A percentile compares a stretch with the other conserved stretches of the same genome.
Conservation (phyloP, 257 asterid species). For the Ophiorrhiza pumila region DNA sequence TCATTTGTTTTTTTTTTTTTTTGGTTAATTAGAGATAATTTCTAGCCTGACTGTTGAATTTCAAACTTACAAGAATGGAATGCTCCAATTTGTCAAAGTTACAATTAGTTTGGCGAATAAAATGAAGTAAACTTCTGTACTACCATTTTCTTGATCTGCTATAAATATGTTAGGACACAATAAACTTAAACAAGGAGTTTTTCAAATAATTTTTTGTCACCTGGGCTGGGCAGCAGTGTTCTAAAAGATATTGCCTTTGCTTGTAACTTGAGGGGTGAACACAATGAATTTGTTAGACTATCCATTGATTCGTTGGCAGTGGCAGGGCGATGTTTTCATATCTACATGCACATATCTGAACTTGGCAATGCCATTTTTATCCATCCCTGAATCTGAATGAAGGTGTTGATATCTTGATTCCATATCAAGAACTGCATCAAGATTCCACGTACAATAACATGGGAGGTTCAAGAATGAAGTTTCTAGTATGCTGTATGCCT, state of each 20-base stretch:
- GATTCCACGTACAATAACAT: background rate
- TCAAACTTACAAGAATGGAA: no score
- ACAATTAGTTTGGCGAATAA: background rate
- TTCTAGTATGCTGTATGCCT: no score
- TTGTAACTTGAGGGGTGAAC: background rate
- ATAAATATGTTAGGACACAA: background rate
- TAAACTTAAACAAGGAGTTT: no score
- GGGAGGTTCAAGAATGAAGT: background rate
- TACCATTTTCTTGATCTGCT: background rate
- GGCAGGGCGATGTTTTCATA: no score
- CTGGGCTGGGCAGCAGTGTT: background rate
- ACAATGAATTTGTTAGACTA: no score
- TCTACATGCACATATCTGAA: slow-evolving; percentile 38
- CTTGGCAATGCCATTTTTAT: slow-evolving; percentile 30
- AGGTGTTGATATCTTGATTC: slow-evolving; percentile 6
- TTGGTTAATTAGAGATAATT: no score
- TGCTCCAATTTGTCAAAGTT: no score
- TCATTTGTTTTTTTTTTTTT: no score
- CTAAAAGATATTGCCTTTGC: background rate
- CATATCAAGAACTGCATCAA: slow-evolving; percentile 4
- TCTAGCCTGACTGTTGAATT: no score
- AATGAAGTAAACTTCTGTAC: background rate
- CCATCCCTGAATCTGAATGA: background rate
- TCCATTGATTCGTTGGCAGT: no score
- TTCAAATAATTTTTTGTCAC: no score